A percentile compares a stretch with the other conserved stretches of the same genome.
Evolutionary conservation across 1,139 yeast genomes (phyloP).

Genomic region (Saccharomyces uvarum): DNA sequence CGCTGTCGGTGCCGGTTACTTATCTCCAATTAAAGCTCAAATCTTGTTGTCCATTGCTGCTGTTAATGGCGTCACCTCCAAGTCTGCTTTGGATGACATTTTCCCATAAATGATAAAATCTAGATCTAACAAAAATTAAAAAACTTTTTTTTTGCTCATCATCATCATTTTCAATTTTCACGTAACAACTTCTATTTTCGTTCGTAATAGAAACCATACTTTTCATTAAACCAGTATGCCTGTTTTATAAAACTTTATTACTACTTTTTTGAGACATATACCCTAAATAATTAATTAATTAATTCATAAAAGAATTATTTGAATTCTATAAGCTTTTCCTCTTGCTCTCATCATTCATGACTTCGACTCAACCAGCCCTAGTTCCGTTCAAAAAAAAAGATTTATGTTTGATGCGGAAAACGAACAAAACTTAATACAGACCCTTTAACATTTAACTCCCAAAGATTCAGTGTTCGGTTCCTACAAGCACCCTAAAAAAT

Average conservation of each 20-base stretch:
- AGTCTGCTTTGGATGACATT: constrained; percentile 11
- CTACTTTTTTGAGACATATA: background rate
- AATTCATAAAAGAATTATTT: background rate
- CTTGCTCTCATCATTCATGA: background rate
- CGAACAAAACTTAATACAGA: background rate
- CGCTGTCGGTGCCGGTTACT: constrained; percentile 27
- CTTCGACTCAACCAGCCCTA: too few species aligned
- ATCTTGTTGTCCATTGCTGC: constrained; percentile 26
- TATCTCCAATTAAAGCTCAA: constrained; percentile 30
- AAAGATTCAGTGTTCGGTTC: too few species aligned
- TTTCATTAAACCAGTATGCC: background rate
- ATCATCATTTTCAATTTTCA: background rate
- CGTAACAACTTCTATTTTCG: background rate
- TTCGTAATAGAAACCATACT: background rate
- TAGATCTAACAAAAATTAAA: background rate
- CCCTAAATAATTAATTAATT: background rate
- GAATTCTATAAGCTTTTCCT: background rate
- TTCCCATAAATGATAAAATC: constrained; percentile 11
- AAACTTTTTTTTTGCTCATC: background rate
- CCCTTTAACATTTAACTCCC: too few species aligned
- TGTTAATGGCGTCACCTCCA: constrained; percentile 21
- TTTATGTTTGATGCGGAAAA: background rate
- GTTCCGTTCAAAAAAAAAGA: too few species aligned
- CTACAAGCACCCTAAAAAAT: too few species aligned
- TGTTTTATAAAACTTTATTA: background rate